Conservation (phyloP, 1,284 basidiomycete species). For the Lentinula novae-zelandiae region DNA sequence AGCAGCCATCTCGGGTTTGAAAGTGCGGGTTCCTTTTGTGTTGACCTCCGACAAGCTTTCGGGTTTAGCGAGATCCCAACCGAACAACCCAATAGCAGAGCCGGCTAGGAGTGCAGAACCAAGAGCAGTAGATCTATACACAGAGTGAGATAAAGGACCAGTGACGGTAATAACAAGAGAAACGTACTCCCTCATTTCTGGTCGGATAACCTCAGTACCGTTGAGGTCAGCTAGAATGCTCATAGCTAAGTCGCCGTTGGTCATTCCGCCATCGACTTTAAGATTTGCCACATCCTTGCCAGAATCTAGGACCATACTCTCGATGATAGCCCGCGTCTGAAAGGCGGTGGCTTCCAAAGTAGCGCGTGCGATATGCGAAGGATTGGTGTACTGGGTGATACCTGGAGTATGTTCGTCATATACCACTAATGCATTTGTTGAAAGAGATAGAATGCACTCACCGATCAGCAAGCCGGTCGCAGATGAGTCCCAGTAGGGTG, state of each 20-base stretch:
- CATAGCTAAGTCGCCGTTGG: constrained; percentile 89
- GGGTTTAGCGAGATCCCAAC: constrained; percentile 90
- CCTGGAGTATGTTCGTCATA: constrained; percentile 33
- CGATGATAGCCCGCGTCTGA: constrained; percentile 92
- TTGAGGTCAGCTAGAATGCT: constrained; percentile 89
- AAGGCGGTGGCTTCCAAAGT: constrained; percentile 89
- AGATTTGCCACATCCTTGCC: constrained; percentile 72
- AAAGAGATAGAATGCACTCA: constrained; percentile 21
- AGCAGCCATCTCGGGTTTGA: constrained; percentile 58
- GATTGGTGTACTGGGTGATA: constrained; percentile 89
- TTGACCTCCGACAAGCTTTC: constrained; percentile 88
- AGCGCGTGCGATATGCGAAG: constrained; percentile 90
- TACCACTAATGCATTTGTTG: not conserved
- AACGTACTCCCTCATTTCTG: constrained; percentile 91
- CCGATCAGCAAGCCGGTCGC: constrained; percentile 85
- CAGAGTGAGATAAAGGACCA: not conserved
- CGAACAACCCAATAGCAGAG: constrained; percentile 83
- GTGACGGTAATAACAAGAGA: not conserved
- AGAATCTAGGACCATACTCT: constrained; percentile 90
- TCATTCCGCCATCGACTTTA: constrained; percentile 94
- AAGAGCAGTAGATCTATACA: constrained; percentile 81
- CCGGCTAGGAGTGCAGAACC: constrained; percentile 98
- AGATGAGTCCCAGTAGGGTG: constrained; percentile 90
- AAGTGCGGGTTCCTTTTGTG: constrained; percentile 74
- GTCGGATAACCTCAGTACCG: constrained; percentile 88